Evolutionary conservation across 371 early-diverging fungal genomes (phyloP), one percentile per base, ranked within the genome.

Genomic region (Mucor velutinosus): DNA sequence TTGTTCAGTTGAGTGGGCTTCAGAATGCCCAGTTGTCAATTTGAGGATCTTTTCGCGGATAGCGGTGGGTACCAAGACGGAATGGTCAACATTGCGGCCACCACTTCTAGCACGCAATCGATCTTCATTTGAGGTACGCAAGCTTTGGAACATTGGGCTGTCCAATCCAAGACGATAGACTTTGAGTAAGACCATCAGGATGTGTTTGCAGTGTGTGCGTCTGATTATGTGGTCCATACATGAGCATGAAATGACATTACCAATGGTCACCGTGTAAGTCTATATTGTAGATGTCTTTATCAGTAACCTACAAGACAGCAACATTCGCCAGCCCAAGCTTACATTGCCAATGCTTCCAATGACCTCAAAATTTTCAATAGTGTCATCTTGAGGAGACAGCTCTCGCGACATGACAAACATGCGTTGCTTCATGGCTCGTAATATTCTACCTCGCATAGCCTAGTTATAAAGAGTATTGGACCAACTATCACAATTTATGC

Each of bases 341-440:
- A 80, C 80, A 41, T 70, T 80, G 21, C 77, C 80, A 27, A 72
- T 66, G 51, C 77, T 80, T 17, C 80, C 80, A 15, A 77, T 45
- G 7, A 80, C 77, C 61, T 78, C 66, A 27, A 78, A 78, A 1
- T 12, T 45, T 58, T 72, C 70, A 7, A 11, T 11, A 21, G 59
- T 64, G 1, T 65, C 33, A 37, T 60, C 62, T 7, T 17, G 0
- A 23, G 30, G 23, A 14, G 12, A 15, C 2, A 57, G 32, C 5
- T 64, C 43, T 35, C 78, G 58, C 5, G 66, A 64, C 23, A 78
- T 8, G n/a, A 78, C 69, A 66, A 65, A 78, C 75, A 78, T 78
- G 4, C 60, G 55, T 64, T 78, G 75, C 2, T 65, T 69, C 53
- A 65, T 59, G 1, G 74, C 74, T 56, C 79, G 60, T 7, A 65